Base-by-base conservation (phyloP, 768 basidiomycete genomes). In the Chiua virens region DNA sequence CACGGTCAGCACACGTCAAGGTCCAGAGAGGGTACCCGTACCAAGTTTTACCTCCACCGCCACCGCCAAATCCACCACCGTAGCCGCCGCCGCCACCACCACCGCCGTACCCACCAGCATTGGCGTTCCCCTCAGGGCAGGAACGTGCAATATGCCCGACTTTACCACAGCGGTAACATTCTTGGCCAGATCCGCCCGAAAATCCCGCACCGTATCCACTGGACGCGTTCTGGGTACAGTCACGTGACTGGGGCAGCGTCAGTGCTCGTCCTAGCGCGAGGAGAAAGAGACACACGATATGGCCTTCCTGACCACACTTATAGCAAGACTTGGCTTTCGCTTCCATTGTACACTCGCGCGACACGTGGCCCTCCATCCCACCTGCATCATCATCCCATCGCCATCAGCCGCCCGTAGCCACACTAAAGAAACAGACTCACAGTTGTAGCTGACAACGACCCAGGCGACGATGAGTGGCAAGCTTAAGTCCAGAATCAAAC, bases 91-190 rank as follows among this genome's bases (percentile, higher is more conserved):
- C 57, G 47, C 61, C 71, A 5, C 69, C 56, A 27, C 71, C 67
- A 51, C 69, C 69, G 32, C 71, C 68, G 52, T 75, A 75, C 27
- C 74, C 73, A n/a, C n/a, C n/a, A 44, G 64, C 45, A 45, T 63
- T 71, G 28, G 65, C 61, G 21, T 73, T 71, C 18, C 64, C 71
- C 35, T 89, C 84, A 52, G 90, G 82, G 73, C 92, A 94, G 32
- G 79, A 72, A 43, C 92, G 86, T 5, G 91, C 89, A 56, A 93
- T 91, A 68, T 94, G 92, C 17, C 92, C 92, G 0, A 81, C 68
- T 69, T 92, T 85, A 49, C 91, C 89, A 64, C 92, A 94, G 61
- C 85, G 80, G 76, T 92, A 92, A 71, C 90, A 92, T 59, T 89
- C 88, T 37, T 70, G 69, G 20, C 74, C 73, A 17, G 73, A 71